Evolutionary conservation across 805 yeast species (phyloP), one percentile per base, ranked within the genome.

Genomic region (Spathaspora boniae): DNA sequence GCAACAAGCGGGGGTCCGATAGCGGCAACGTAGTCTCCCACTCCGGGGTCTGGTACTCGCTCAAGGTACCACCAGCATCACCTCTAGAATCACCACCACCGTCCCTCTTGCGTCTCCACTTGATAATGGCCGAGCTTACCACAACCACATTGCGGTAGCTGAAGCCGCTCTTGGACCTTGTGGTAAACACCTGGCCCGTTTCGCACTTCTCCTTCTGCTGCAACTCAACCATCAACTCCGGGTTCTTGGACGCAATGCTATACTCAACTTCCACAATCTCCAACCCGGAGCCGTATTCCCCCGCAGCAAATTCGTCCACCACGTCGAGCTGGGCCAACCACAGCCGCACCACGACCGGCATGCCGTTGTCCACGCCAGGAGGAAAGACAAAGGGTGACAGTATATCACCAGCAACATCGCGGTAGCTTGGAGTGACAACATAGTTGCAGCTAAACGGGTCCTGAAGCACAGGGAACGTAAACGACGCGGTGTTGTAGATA

Each of bases 1-100:
- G 63, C 21, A 84, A 54, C 2, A 80, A 78, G 33, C 93, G 56
- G 4, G 93, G 91, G 48, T 84, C 91, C 38, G 78, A 65, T 32
- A 80, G 64, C 2, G 89, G 85, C 14, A 84, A 50, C 1, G 67
- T 54, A 3, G 80, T 62, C 34, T 76, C 77, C 70, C 79, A 72
- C 9, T 70, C 58, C 7, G 58, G 56, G 4, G 64, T 54, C 2
- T 43, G 44, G 34, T 51, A 73, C 3, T 33, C 43, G 40, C 66
- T 69, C 2, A 45, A 34, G 1, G 21, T 21, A 9, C n/a, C 23
- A 2, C 45, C 50, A 1, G 42, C 36, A 0, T 38, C 47, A n/a
- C n/a, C n/a, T n/a, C n/a, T n/a, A 16, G 11, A 16, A 14, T 27
- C 15, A n/a, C n/a, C n/a, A n/a, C n/a, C n/a, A n/a, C n/a, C n/a